Evolutionary conservation across 2,329 filamentous ascomycete species (phyloP).

Genomic region (Aciculosporium take): DNA sequence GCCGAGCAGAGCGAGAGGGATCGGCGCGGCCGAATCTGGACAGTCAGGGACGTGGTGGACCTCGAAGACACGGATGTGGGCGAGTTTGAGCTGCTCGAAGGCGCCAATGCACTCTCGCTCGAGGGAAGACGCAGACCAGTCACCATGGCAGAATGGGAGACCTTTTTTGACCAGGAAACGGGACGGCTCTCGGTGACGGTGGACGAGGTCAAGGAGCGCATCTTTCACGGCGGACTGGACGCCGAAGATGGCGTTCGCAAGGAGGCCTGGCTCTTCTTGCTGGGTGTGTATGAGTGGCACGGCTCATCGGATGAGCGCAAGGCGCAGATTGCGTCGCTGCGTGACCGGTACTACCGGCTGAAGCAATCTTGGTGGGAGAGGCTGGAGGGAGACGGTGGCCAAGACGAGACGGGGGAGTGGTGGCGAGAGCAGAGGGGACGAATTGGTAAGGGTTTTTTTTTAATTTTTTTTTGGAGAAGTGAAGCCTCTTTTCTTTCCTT

Average conservation of each 20-base stretch:
- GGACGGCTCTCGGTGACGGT: conserved; percentile 66
- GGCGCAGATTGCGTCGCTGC: conserved; percentile 66
- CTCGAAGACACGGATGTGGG: conserved; percentile 91
- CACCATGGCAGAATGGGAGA: conserved; percentile 76
- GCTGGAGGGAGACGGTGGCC: conserved; percentile 67
- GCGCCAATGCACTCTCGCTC: conserved; percentile 56
- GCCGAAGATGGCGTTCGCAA: conserved; percentile 84
- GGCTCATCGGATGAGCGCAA: conserved; percentile 75
- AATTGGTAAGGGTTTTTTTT: conserved; percentile 58
- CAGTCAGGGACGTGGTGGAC: conserved; percentile 79
- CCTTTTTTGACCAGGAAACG: conserved; percentile 64
- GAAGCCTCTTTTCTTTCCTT: neutral
- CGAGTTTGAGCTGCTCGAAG: conserved; percentile 87
- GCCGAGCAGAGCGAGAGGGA: conserved; percentile 92
- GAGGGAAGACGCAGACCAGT: conserved; percentile 66
- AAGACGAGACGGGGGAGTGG: conserved; percentile 77
- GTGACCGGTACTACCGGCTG: conserved; percentile 86
- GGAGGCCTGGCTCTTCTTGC: conserved; percentile 88
- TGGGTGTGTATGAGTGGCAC: conserved; percentile 89
- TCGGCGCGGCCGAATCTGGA: conserved; percentile 77
- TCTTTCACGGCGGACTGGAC: conserved; percentile 88
- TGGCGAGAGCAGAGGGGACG: conserved; percentile 89
- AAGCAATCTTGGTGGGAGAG: conserved; percentile 96
- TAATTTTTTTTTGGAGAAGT: neutral
- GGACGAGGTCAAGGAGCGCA: conserved; percentile 91